A percentile compares a stretch with the other conserved stretches of the same genome.
Conservation (phyloP, 139 green algal genomes). For the Chlamydomonas sphaeroides region DNA sequence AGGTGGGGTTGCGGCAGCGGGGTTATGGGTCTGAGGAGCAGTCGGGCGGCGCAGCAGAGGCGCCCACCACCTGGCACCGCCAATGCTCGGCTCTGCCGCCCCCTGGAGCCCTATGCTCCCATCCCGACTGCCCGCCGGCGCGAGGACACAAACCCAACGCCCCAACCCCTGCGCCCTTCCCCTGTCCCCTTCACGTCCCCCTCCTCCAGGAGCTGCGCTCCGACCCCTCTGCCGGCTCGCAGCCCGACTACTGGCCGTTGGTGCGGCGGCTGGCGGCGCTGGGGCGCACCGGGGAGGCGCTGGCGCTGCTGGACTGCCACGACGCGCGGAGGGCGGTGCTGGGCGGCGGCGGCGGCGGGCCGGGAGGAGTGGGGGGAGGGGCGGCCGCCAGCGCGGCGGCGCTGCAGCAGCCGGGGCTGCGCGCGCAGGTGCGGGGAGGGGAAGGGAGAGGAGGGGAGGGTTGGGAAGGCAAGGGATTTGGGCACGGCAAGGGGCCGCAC, state of each 20-base stretch:
- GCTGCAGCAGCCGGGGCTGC: slow-evolving; percentile 25
- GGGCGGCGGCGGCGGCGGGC: neutral
- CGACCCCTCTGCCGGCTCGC: neutral
- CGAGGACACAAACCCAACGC: neutral
- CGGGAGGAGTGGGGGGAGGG: too few relatives aligned
- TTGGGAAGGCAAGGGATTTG: too few relatives aligned
- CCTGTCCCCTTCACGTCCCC: neutral
- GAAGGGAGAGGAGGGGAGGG: too few relatives aligned
- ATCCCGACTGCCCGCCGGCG: too few relatives aligned
- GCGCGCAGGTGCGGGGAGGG: slow-evolving; percentile 13
- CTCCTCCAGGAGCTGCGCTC: slow-evolving; percentile 25
- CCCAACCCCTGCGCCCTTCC: neutral
- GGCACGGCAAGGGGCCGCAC: too few relatives aligned
- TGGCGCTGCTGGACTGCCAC: slow-evolving; percentile 67
- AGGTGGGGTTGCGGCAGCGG: neutral
- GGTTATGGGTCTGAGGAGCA: too few relatives aligned
- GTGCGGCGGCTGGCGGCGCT: slow-evolving; percentile 52
- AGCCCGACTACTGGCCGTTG: slow-evolving; percentile 35
- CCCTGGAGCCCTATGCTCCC: too few relatives aligned
- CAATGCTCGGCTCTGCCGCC: too few relatives aligned
- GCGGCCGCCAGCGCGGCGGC: neutral
- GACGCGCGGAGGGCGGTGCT: neutral
- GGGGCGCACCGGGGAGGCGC: slow-evolving; percentile 64
- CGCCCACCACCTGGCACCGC: too few relatives aligned
- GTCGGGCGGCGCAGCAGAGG: too few relatives aligned